Evolutionary conservation across 495 filamentous ascomycete genomes (phyloP).

Genomic region (Daldinia concentrica): DNA sequence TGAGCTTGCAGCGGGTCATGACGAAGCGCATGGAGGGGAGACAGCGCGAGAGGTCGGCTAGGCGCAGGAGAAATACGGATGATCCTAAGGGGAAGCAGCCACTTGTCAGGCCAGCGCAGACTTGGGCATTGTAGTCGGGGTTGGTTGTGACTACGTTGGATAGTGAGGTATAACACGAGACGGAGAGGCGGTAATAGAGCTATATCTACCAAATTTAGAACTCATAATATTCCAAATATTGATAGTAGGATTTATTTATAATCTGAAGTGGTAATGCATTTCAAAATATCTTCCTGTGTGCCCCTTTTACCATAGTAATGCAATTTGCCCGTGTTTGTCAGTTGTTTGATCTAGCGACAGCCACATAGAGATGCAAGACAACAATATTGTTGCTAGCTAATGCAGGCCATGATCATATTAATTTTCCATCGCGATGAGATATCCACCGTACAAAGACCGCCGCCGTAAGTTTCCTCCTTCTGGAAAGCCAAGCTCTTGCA

Average conservation of each 20-base stretch:
- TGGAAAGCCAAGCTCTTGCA: background rate
- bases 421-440: too few species aligned
- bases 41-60: conserved; percentile 13
- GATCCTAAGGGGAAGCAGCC: conserved; percentile 34
- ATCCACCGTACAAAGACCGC: too few species aligned
- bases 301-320: background rate
- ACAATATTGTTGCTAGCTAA: background rate
- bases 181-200: too few species aligned
- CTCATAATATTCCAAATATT: too few species aligned
- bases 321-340: background rate
- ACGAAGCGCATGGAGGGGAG: conserved; percentile 43
- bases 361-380: background rate
- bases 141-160: background rate
- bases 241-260: too few species aligned
- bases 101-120: conserved; percentile 15
- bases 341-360: background rate
- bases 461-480: background rate
- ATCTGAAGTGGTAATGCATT: background rate
- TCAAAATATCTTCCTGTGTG: background rate
- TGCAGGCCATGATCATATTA: too few species aligned
- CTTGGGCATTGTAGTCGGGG: conserved; percentile 23
- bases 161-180: background rate
- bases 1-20: conserved; percentile 51
- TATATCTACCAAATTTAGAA: too few species aligned
- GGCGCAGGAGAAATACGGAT: conserved; percentile 20